Evolutionary conservation across 805 yeast genomes (phyloP).

Genomic region (Dipodascus geniculatus): DNA sequence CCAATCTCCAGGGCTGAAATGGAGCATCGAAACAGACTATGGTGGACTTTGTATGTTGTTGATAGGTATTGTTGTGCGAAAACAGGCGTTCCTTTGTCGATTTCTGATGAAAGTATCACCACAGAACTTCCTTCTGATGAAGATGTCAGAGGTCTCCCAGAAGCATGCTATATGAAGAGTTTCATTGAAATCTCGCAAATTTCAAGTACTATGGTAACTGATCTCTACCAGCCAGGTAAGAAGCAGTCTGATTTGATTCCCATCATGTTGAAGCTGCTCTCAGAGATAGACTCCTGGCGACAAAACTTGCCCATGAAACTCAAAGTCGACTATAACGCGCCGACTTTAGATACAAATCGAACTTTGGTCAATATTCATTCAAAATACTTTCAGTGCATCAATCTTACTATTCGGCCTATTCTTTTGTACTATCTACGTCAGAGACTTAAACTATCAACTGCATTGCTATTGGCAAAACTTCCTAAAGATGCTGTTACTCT

Average conservation of each 20-base stretch:
- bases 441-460: slow-evolving; percentile 9
- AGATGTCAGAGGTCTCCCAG: slow-evolving; percentile 9
- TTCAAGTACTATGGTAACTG: slow-evolving; percentile 10
- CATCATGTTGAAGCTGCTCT: slow-evolving; percentile 5
- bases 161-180: slow-evolving; percentile 13
- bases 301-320: slow-evolving; percentile 9
- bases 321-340: slow-evolving; percentile 9
- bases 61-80: slow-evolving; percentile 17
- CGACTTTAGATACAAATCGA: slow-evolving; percentile 6
- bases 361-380: slow-evolving; percentile 14
- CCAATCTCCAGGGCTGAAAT: slow-evolving; percentile 11
- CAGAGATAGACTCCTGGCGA: slow-evolving; percentile 12
- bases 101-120: slow-evolving; percentile 11
- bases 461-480: slow-evolving; percentile 8
- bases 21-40: slow-evolving; percentile 16
- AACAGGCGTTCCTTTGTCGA: slow-evolving; percentile 15
- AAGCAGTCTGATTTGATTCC: not conserved
- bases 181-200: slow-evolving; percentile 15
- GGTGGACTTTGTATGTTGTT: slow-evolving; percentile 17
- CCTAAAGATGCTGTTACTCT: slow-evolving; percentile 11
- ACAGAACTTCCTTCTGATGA: slow-evolving; percentile 10
- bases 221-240: slow-evolving; percentile 13
- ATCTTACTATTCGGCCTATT: slow-evolving; percentile 16
- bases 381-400: slow-evolving; percentile 18
- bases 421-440: slow-evolving; percentile 15